Base-by-base conservation (phyloP, 345 rosid genomes). In the Dovyalis caffra region DNA sequence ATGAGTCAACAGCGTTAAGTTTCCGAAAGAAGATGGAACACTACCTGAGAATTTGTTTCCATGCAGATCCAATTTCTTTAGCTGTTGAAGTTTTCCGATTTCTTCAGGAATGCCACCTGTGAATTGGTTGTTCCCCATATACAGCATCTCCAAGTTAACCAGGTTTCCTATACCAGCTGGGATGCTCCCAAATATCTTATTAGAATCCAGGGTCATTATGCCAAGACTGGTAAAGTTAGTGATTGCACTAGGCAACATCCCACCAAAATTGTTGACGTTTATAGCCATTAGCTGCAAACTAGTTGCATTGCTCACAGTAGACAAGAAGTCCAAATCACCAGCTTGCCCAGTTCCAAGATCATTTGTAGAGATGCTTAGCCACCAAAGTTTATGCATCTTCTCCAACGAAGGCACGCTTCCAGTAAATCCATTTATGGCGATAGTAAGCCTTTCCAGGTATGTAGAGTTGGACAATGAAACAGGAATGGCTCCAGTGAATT, bases 11-110 rank as follows among this genome's bases (percentile, higher is more conserved):
- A 28, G 21, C 0, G 73, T 68, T 68, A 76, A 47, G 33, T 76
- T 68, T 40, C 78, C 78, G 3, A 76, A 43, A 11, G 73, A 76
- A 8, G 78, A 20, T 16, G 73, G 73, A 32, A 76, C 60, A 11
- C 31, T 61, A n/a, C 78, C 73, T 3, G 34, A 68, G 9, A 76
- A 69, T 61, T 25, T 26, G 26, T 69, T 76, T 28, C 47, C 8
- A 0, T 6, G 25, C 6, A 68, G 47, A 29, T 5, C 20, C 34
- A 76, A 25, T 1, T 29, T 25, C n/a, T n/a, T 23, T 6, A 76
- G 67, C 0, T 31, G 28, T 28, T 29, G 9, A 16, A 69, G 43
- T 29, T 67, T 43, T 68, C 78, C 78, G n/a, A 76, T 69, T 43
- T 69, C 78, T 4, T 68, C 73, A 58, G 73, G 68, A 69, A 76